Evolutionary conservation across 441 rosid species (phyloP), one percentile per base, ranked within the genome.

Genomic region (Pelargonium cotyledonis): DNA sequence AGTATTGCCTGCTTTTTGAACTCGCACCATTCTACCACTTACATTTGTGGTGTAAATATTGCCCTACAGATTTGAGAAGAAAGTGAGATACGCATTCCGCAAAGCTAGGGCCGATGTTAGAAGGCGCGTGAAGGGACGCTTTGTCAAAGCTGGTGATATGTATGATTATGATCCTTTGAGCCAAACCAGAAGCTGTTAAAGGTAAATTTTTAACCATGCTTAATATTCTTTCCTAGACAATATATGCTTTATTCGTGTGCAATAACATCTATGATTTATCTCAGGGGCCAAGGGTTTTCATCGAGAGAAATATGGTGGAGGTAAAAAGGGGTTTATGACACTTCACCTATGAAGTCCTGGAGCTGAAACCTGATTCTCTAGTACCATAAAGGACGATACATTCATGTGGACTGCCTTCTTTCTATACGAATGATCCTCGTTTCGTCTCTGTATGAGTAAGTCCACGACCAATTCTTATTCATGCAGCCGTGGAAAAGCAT

Each of bases 31-130:
- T 72, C 7, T 18, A 12, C 14, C 11, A 38, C 62, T 62, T 4
- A 11, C 6, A 51, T 60, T 3, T 60, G n/a, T 60, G 49, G 10
- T 21, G 31, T 58, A 58, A 60, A 9, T 23, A 60, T 60, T 60
- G 64, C 38, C 4, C 11, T 60, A 31, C 64, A 95, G 99, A 91
- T 95, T 95, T 80, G 97, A 89, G 72, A 95, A 92, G 87, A 85
- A 55, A 75, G 98, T 95, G 75, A 84, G 99, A 80, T 95, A 95
- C 68, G 99, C 88, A 38, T 91, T 98, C 43, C 97, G 99, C 65
- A 95, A 95, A 85, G 99, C 97, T 73, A 91, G 99, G 84, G 99
- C 99, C 64, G 98, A 95, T 68, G 98, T 91, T 61, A 86, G 99
- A 82, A 92, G 80, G 82, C 94, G 99, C 19, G 99, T 87, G 46